Conservation (phyloP, 2,329 filamentous ascomycete species). For the Bipolaris bicolor region DNA sequence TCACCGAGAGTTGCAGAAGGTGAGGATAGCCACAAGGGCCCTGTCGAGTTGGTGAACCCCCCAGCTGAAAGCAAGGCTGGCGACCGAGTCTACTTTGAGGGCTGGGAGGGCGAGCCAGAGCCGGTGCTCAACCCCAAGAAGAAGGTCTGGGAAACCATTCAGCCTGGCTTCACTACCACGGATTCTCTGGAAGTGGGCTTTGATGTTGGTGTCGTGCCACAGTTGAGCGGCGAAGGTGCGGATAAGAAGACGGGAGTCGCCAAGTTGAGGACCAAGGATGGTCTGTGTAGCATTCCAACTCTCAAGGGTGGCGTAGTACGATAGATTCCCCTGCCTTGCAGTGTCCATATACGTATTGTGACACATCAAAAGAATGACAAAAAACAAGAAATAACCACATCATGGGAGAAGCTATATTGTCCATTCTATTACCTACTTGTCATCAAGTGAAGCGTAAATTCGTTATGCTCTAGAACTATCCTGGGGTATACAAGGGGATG, state of each 20-base stretch:
- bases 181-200: conserved; percentile 82
- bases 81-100: conserved; percentile 90
- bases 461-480: conserved; percentile 12
- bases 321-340: conserved; percentile 55
- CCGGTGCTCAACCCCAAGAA: conserved; percentile 97
- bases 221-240: conserved; percentile 72
- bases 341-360: neutral
- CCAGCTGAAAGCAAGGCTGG: conserved; percentile 80
- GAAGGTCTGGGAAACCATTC: conserved; percentile 97
- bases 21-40: conserved; percentile 82
- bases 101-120: conserved; percentile 92
- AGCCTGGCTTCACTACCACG: conserved; percentile 94
- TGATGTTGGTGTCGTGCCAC: conserved; percentile 77
- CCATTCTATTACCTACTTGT: neutral
- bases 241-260: conserved; percentile 62
- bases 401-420: neutral
- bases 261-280: conserved; percentile 77
- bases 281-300: conserved; percentile 80
- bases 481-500: conserved; percentile 9
- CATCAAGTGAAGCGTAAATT: conserved; percentile 13
- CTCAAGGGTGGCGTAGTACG: conserved; percentile 82
- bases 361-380: neutral
- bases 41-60: conserved; percentile 89
- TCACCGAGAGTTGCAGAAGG: conserved; percentile 84
- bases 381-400: neutral